Evolutionary conservation across 164 flowering plant genomes (phyloP), one percentile per base, ranked within the genome.

Genomic region (Protea cynaroides): DNA sequence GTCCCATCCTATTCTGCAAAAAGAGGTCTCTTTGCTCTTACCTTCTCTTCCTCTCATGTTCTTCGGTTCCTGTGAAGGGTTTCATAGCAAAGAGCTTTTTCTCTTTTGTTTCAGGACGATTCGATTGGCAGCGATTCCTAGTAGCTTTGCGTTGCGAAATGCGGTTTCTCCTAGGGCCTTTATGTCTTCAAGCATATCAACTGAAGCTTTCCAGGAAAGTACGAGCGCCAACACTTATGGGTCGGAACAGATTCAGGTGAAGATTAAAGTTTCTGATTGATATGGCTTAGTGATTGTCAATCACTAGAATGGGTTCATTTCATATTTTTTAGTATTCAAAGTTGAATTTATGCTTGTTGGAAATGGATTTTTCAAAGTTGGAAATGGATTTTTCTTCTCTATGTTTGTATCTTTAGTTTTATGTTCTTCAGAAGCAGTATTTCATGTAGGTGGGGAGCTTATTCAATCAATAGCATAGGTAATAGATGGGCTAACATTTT

Each of bases 171-270:
- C 83, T 3, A 84, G 84, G 75, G 82, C 94, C 8, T 88, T 87
- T 38, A 84, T 83, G 88, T 87, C 94, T 7, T 75, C 94, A 0
- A 72, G 68, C 52, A 38, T 76, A 13, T 69, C 79, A 0, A 68
- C 80, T 0, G 99, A 88, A 64, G 79, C 86, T 25, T 65, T 76
- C 56, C 75, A 81, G 50, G 88, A 63, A 66, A 85, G 74, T 66
- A 58, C 71, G 15, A 68, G 65, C 24, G 76, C 89, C 0, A 75
- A 79, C 47, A 82, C 79, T 59, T 94, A 94, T 73, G 86, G 90
- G 34, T 82, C 99, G 59, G 96, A 89, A 1, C 99, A 91, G 75
- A 94, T 94, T 83, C 99, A 91, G 96, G 97, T 69, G 34, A 29
- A 68, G 25, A 23, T 15, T 18, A 8, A 1, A 18, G 44, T 3